Conservation (phyloP, 306 rosid species). For the Begonia peltatifolia region DNA sequence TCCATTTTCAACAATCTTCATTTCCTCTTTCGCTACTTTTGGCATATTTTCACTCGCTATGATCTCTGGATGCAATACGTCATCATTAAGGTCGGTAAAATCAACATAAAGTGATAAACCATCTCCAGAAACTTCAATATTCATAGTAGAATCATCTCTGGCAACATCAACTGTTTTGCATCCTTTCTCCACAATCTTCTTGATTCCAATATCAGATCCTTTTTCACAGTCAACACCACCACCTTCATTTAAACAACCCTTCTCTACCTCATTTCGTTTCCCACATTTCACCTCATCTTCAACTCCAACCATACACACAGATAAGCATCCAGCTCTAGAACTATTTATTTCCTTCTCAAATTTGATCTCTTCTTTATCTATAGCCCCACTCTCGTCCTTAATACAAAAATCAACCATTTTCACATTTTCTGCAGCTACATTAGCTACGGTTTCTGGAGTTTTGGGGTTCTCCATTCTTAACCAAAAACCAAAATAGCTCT, state of each 20-base stretch:
- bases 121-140: conserved; percentile 20
- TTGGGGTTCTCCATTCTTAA: conserved; percentile 25
- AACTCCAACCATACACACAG: conserved; percentile 1
- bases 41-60: not conserved
- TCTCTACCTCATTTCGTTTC: conserved; percentile 1
- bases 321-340: no score
- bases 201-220: not conserved
- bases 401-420: conserved; percentile 7
- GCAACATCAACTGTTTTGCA: conserved; percentile 28
- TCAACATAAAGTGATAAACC: conserved; percentile 29
- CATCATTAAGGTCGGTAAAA: conserved; percentile 17
- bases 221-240: conserved; percentile 9
- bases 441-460: conserved; percentile 35
- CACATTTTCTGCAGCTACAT: conserved; percentile 11
- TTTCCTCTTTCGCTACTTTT: conserved; percentile 14
- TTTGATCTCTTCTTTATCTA: conserved; percentile 4
- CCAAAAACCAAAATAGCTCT: conserved; percentile 3
- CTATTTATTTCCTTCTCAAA: conserved; percentile 1
- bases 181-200: not conserved
- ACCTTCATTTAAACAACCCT: conserved; percentile 2
- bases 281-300: not conserved
- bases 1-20: conserved; percentile 7
- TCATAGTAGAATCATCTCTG: conserved; percentile 6
- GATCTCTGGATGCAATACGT: conserved; percentile 7
- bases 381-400: conserved; percentile 8